Percentiles rank a stretch among this genome's conserved stretches.
Conservation (phyloP, 305 asterid genomes). For the Fraxinus velutina region DNA sequence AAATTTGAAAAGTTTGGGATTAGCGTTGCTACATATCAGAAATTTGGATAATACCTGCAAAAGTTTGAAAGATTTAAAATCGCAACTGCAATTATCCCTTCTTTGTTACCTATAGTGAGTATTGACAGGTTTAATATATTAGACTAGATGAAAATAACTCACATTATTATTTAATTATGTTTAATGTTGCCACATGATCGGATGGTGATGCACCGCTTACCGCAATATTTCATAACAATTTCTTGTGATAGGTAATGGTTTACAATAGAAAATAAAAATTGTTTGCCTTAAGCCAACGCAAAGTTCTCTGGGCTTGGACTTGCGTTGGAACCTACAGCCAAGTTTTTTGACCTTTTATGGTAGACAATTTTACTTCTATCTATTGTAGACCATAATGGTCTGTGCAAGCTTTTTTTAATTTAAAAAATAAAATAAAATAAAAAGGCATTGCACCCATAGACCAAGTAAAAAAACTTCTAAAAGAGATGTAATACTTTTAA, state of each 20-base stretch:
- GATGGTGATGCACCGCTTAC: background rate
- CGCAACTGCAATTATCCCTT: background rate
- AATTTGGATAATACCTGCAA: background rate
- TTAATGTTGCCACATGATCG: background rate
- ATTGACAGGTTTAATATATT: background rate
- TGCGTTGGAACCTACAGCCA: background rate
- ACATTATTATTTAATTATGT: background rate
- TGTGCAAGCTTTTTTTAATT: background rate
- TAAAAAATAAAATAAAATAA: background rate
- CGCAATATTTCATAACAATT: background rate
- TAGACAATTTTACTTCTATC: background rate
- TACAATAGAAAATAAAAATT: background rate
- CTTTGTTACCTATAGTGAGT: background rate
- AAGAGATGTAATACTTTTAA: background rate
- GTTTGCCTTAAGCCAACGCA: background rate
- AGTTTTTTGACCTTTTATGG: background rate
- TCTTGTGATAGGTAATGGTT: background rate
- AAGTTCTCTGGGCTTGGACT: background rate
- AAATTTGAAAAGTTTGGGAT: background rate
- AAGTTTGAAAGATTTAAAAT: background rate
- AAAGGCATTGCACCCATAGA: background rate
- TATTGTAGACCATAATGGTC: background rate
- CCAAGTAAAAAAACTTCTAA: background rate
- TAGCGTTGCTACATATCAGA: background rate
- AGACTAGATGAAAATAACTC: background rate